A percentile compares a stretch with the other conserved stretches of the same genome.
These are phyloP conservation scores for Cinchona pubescens DNA, from an alignment of 257 asterid genomes.

Conservation along the genomic window DNA sequence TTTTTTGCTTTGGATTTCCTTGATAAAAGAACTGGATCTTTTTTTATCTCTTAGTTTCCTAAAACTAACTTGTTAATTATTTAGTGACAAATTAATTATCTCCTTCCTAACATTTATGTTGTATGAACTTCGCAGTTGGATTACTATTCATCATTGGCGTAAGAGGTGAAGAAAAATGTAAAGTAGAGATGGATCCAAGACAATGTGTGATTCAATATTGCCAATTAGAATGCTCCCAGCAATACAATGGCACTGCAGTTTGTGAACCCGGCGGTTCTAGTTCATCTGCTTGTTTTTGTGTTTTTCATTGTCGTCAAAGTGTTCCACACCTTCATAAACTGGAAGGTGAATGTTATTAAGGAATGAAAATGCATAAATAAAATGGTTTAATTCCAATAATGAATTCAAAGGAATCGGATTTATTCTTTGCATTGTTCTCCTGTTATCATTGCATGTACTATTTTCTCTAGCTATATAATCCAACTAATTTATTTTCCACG, in stretches of 20 bases:
- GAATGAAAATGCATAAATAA: too few relatives aligned
- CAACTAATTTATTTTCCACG: not conserved
- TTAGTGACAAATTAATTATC: too few relatives aligned
- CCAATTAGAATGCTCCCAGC: conserved; percentile 2
- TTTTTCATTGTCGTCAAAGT: not conserved
- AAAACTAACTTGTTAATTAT: too few relatives aligned
- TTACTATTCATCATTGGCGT: too few relatives aligned
- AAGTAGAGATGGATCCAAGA: conserved; percentile 8
- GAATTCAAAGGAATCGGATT: too few relatives aligned
- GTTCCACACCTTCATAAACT: not conserved
- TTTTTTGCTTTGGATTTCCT: too few relatives aligned
- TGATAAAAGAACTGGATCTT: too few relatives aligned
- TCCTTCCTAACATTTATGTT: too few relatives aligned
- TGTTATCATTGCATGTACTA: not conserved
- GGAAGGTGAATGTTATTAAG: too few relatives aligned
- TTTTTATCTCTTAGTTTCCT: too few relatives aligned
- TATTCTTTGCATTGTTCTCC: not conserved
- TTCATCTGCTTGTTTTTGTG: not conserved
- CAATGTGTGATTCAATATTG: not conserved
- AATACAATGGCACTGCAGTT: conserved; percentile 5
- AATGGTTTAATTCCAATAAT: too few relatives aligned
- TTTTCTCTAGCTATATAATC: not conserved
- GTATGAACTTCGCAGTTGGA: too few relatives aligned
- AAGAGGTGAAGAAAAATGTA: not conserved
- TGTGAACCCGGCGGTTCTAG: not conserved